phyloP scores from a whole-genome alignment of 768 basidiomycete genomes.

The Phallus indusiatus region DNA sequence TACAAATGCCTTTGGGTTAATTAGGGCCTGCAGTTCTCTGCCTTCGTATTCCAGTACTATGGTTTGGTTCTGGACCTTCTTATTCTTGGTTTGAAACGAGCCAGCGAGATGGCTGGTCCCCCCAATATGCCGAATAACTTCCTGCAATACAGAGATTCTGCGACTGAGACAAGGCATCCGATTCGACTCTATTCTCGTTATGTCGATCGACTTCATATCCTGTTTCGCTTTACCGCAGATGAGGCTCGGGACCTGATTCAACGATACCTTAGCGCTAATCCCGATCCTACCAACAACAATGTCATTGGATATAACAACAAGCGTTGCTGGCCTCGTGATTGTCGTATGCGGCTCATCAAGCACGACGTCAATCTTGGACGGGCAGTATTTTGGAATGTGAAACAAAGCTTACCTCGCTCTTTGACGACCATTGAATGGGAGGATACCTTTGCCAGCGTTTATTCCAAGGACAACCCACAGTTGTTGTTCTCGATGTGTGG shows the following conservation, averaged over 20 bases:
- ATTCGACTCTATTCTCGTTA: slow-evolving; percentile 97
- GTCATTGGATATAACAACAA: slow-evolving; percentile 99
- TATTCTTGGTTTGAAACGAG: slow-evolving; percentile 93
- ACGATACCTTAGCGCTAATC: slow-evolving; percentile 93
- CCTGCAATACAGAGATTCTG: slow-evolving; percentile 90
- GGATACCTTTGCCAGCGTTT: slow-evolving; percentile 94
- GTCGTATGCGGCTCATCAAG: slow-evolving; percentile 97
- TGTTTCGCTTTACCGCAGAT: slow-evolving; percentile 96
- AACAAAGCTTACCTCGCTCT: slow-evolving; percentile 90
- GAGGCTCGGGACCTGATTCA: slow-evolving; percentile 97
- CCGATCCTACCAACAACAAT: slow-evolving; percentile 98
- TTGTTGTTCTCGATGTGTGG: slow-evolving; percentile 97
- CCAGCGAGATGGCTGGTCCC: slow-evolving; percentile 98
- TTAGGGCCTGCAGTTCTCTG: slow-evolving; percentile 96
- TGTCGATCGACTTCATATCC: slow-evolving; percentile 87
- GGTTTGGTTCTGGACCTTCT: slow-evolving; percentile 92
- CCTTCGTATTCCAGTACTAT: slow-evolving; percentile 99
- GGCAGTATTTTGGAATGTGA: slow-evolving; percentile 99
- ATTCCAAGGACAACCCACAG: slow-evolving; percentile 96
- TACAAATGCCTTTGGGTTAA: slow-evolving; percentile 93
- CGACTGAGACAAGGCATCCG: slow-evolving; percentile 95
- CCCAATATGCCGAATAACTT: slow-evolving; percentile 98
- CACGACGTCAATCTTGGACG: slow-evolving; percentile 98
- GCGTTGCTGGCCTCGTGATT: slow-evolving; percentile 98
- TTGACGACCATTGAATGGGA: slow-evolving; percentile 99